A percentile compares a stretch with the other conserved stretches of the same genome.
phyloP scores from a whole-genome alignment of 1,139 yeast genomes.

The Candida mesenterica region DNA sequence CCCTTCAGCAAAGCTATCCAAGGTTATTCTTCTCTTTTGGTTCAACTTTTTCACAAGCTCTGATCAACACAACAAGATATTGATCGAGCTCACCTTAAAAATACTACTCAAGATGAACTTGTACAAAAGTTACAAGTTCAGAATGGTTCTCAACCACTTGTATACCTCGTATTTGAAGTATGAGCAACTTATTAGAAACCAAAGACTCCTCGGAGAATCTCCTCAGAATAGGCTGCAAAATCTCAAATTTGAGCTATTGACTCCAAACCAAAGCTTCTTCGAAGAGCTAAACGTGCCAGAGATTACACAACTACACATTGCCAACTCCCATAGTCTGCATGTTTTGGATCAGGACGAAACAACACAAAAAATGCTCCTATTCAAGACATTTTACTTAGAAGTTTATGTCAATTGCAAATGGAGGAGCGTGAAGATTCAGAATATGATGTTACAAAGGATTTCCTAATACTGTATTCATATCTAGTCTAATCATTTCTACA shows the following conservation, averaged over 20 bases:
- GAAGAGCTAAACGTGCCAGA: conserved; percentile 1
- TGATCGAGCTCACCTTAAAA: conserved; percentile 9
- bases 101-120: conserved; percentile 8
- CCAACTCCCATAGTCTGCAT: neutral
- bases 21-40: conserved; percentile 6
- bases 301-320: neutral
- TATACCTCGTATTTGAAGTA: conserved; percentile 8
- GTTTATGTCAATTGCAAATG: conserved; percentile 8
- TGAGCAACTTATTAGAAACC: neutral
- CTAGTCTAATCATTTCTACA: conserved; percentile 27
- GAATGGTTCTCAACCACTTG: conserved; percentile 8
- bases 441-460: too few species aligned
- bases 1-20: conserved; percentile 3
- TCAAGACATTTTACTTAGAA: conserved; percentile 3
- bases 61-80: conserved; percentile 2
- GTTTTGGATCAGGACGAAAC: neutral
- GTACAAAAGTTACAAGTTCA: conserved; percentile 5
- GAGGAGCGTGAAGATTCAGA: neutral
- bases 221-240: neutral
- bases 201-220: neutral
- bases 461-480: too few species aligned
- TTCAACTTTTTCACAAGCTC: conserved; percentile 10
- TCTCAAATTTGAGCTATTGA: too few species aligned
- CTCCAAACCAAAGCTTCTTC: conserved; percentile 5
- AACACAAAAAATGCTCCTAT: too few species aligned